Evolutionary conservation across 1,284 basidiomycete species (phyloP).

Genomic region (Violaceomyces palustris): DNA sequence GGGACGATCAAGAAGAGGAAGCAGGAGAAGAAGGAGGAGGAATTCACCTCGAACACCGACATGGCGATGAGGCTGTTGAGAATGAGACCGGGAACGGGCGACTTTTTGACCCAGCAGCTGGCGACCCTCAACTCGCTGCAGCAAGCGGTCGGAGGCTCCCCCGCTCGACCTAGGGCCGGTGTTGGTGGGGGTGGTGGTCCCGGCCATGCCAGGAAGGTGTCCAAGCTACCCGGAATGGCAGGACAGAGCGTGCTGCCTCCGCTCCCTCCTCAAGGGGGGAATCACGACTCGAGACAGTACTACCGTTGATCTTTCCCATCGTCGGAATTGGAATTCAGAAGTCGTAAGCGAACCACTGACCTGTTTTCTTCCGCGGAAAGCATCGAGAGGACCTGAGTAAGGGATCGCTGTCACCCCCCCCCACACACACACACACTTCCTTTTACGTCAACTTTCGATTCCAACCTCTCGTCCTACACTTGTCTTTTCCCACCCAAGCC

Average conservation of each 20-base stretch:
- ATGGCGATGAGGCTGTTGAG: constrained; percentile 46
- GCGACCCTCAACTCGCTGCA: constrained; percentile 35
- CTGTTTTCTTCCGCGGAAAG: too few species aligned
- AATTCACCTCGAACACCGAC: constrained; percentile 22
- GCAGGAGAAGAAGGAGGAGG: constrained; percentile 72
- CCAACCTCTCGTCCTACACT: too few species aligned
- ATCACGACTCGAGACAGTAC: not conserved
- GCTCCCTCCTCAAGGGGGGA: not conserved
- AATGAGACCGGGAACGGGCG: constrained; percentile 43
- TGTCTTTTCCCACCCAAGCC: too few species aligned
- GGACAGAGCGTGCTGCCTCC: not conserved
- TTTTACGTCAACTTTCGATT: too few species aligned
- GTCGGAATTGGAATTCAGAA: too few species aligned
- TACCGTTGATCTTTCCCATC: too few species aligned
- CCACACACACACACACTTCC: too few species aligned
- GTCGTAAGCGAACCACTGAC: too few species aligned
- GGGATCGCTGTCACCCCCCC: too few species aligned
- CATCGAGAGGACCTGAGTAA: too few species aligned
- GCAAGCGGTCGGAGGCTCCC: constrained; percentile 18
- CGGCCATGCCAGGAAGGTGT: not conserved
- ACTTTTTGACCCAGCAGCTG: constrained; percentile 44
- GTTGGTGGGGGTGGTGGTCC: too few species aligned
- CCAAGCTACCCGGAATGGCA: not conserved
- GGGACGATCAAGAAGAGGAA: constrained; percentile 95
- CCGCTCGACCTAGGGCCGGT: constrained; percentile 11